Evolutionary conservation across 306 rosid genomes (phyloP).

Genomic region (Rosa chinensis): DNA sequence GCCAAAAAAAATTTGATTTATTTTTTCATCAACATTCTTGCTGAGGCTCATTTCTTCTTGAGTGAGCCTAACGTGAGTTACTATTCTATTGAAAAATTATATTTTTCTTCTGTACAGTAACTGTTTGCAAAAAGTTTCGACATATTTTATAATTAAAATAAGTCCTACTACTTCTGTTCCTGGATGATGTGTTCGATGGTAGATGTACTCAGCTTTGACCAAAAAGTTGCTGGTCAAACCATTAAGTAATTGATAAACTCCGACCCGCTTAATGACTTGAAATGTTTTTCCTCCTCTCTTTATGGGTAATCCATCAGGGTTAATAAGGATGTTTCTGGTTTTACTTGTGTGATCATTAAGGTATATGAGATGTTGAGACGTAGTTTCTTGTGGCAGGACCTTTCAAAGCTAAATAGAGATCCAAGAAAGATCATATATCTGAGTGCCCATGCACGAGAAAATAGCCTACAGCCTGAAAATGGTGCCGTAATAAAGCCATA

Average conservation of each 20-base stretch:
- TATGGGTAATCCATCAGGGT: neutral
- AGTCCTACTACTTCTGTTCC: neutral
- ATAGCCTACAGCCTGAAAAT: slow-evolving; percentile 85
- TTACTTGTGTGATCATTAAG: neutral
- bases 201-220: too few species aligned
- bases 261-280: too few species aligned
- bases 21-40: neutral
- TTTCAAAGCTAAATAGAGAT: slow-evolving; percentile 87
- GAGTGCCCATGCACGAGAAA: slow-evolving; percentile 88
- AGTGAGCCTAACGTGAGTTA: neutral
- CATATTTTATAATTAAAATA: neutral
- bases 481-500: slow-evolving; percentile 75
- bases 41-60: neutral
- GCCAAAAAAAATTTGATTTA: neutral
- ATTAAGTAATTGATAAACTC: slow-evolving; percentile 1
- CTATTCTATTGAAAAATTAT: neutral
- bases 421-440: slow-evolving; percentile 78
- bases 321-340: neutral
- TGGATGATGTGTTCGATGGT: neutral
- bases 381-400: slow-evolving; percentile 61
- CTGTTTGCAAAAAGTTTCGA: neutral
- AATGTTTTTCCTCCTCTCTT: neutral
- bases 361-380: slow-evolving; percentile 2
- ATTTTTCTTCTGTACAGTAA: neutral
- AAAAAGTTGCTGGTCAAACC: neutral